Base-by-base conservation (phyloP, 768 basidiomycete species). In the Trametes punicea region DNA sequence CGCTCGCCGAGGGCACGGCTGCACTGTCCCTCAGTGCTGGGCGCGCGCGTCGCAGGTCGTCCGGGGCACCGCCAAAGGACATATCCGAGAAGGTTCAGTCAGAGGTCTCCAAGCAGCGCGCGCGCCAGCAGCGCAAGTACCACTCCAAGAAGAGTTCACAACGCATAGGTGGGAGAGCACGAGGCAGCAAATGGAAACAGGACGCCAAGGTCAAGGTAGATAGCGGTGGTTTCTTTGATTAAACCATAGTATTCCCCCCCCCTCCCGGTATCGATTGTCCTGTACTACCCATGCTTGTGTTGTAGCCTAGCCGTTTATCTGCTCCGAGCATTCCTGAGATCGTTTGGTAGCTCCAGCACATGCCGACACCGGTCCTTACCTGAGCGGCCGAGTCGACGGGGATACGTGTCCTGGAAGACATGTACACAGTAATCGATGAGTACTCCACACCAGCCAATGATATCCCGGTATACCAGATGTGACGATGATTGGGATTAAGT, bases 101-200 rank as follows among this genome's bases (percentile, higher is more conserved):
- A 10, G 84, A 92, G 62, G 71, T 90, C 18, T 70, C 76, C 2
- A 85, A 82, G 65, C 65, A 71, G 46, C 84, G 82, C 3, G 77
- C 81, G 18, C 80, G 80, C 55, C 79, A 88, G 63, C 79, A 88
- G 65, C 78, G 80, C 55, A 90, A 90, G 68, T 81, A 89, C 67
- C 93, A 95, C 73, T 83, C 88, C 1, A 90, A 86, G 70, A 81
- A 84, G 59, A 77, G 80, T 6, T 77, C 77, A 3, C 79, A 81
- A 51, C 76, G 82, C 52, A 81, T 77, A 26, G 77, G 75, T 13
- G 88, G 88, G 23, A 75, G 90, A 34, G 75, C 83, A 21, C 83
- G 85, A 61, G 93, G 93, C 20, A 92, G 88, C 68, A 95, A 95
- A 68, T 85, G 85, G 51, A 95, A 92, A 72, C 83, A 85, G 65